Evolutionary conservation across 1,284 basidiomycete species (phyloP), one percentile per base, ranked within the genome.

Genomic region (Heterobasidion occidentale): DNA sequence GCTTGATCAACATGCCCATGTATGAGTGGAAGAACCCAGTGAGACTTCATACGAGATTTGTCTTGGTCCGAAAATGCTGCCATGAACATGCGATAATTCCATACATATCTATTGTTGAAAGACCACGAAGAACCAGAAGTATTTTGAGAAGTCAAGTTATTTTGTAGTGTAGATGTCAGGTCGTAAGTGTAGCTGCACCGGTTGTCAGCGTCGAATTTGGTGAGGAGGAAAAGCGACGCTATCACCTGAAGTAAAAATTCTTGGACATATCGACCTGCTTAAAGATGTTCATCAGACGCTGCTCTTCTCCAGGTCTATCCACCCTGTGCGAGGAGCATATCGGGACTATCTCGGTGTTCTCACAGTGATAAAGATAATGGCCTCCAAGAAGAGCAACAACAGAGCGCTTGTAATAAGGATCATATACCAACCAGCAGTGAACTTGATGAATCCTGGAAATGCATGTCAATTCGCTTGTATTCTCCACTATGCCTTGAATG

Each of bases 1-100:
- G 96, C 94, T 83, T 99, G 97, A 66, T 99, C 96, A 8, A 98
- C 94, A 67, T 94, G 94, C 0, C 97, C 97, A 63, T 98, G 94
- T 0, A 99, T 88, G 48, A 99, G 74, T 0, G 97, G 94, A 9
- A 98, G 71, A 2, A 98, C 78, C 97, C 96, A 99, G 59, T 86
- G 81, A 34, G 86, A 81, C 59, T 80, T 83, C 44, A 77, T 72
- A 45, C 78, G 72, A 27, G 79, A 75, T 35, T 65, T 64, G 11
- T 70, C 66, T 9, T 63, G 59, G 11, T 67, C 66, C 11, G 68
- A 68, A 64, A 90, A 90, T 0, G 84, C 79, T 15, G 84, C 79
- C 0, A 83, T 80, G n/a, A 98, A 78, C 68, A 99, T 80, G 67
- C 94, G 85, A 64, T 92, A 90, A 67, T 99, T 99, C 97, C 97